Conservation (phyloP, 768 basidiomycete genomes). For the Strobilomyces echinocephalus region DNA sequence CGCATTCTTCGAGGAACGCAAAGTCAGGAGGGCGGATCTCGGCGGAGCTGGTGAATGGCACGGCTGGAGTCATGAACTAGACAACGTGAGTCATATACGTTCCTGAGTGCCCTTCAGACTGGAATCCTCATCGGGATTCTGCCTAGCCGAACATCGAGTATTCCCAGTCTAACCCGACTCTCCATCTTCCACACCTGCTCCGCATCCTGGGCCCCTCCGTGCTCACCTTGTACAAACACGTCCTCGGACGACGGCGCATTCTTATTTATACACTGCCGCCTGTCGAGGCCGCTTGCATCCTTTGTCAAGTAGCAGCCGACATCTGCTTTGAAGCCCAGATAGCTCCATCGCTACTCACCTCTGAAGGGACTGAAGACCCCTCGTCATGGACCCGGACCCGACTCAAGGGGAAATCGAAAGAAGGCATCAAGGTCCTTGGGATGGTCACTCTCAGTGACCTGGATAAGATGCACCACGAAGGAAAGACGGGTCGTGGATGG, state of each 20-base stretch:
- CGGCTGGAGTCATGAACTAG: constrained; percentile 66
- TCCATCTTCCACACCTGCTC: constrained; percentile 71
- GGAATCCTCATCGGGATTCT: constrained; percentile 10
- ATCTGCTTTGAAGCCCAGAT: constrained; percentile 51
- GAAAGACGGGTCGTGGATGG: constrained; percentile 65
- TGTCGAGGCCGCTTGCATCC: constrained; percentile 71
- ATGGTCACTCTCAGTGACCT: constrained; percentile 77
- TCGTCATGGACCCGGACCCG: constrained; percentile 30
- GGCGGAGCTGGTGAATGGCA: constrained; percentile 58
- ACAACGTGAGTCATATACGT: constrained; percentile 36
- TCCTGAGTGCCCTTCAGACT: not conserved
- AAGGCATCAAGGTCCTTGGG: constrained; percentile 65
- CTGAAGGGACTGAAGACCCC: constrained; percentile 19
- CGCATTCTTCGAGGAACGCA: constrained; percentile 62
- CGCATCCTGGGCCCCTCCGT: constrained; percentile 76
- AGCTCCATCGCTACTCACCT: constrained; percentile 20
- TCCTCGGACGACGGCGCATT: constrained; percentile 69
- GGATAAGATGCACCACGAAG: constrained; percentile 54
- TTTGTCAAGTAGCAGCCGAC: constrained; percentile 59
- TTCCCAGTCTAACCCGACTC: constrained; percentile 45
- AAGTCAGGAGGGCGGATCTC: constrained; percentile 45
- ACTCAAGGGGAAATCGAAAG: constrained; percentile 39
- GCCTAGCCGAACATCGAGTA: constrained; percentile 20
- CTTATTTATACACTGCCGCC: constrained; percentile 77
- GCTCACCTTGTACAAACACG: constrained; percentile 74